Base-by-base conservation (phyloP, 2,329 filamentous ascomycete species). In the Cladophialophora bantiana region DNA sequence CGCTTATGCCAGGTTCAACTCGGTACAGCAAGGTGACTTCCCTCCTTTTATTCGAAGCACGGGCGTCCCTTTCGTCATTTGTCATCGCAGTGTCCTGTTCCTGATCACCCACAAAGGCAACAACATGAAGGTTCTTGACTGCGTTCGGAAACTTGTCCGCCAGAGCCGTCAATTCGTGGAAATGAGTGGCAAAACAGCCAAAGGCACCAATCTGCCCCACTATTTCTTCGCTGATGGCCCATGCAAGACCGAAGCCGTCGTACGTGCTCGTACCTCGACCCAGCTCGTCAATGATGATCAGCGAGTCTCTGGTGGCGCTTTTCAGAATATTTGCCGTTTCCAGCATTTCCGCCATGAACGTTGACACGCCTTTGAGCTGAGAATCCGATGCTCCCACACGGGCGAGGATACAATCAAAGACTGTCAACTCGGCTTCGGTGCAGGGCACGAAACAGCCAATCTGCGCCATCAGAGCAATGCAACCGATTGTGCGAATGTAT, bases 341-440 rank as follows among this genome's bases (percentile, higher is more conserved):
- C 26, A 99, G 86, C 95, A 99, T 99, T 81, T 99, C 95, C 1
- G 95, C 95, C 96, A 99, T 99, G 79, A 99, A 99, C 0, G 95
- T 99, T 3, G 93, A 97, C 1, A 99, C 95, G 40, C 95, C 95
- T 80, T 98, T 98, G 70, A 99, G 89, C 78, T 98, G 95, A 6
- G 92, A 96, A 80, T 99, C 96, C 73, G 91, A 95, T 6, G 95
- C 96, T 50, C 96, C 95, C 0, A 99, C 95, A 73, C 95, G 91
- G 0, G 96, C 95, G 45, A 99, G 90, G 68, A 99, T 97, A 69
- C 93, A 95, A 81, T 99, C 95, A 77, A 97, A 99, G 66, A 99
- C 93, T 15, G 92, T 96, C 53, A 99, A 82, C 78, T 98, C 94
- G 13, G 96, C 95, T 76, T 93, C 89, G 2, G 89, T 83, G 74